These are phyloP conservation scores for Salvia rosmarinus DNA, from an alignment of 257 asterid genomes.

Conservation along the genomic window DNA sequence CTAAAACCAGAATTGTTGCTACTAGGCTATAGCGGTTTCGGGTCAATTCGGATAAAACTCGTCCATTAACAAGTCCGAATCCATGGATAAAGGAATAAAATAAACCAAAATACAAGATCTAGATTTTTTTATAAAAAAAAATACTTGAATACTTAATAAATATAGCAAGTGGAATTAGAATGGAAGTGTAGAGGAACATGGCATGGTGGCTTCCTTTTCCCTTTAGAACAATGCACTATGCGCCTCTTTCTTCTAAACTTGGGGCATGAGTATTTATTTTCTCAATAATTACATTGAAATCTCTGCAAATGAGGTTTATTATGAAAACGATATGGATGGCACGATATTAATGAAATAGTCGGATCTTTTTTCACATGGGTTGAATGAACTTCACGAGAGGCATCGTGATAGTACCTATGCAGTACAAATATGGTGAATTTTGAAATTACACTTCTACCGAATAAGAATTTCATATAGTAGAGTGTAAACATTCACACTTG, in stretches of 20 bases:
- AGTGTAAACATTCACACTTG: too few species aligned
- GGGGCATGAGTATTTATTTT: slow-evolving; percentile 8
- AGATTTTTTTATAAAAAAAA: too few species aligned
- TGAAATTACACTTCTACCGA: not conserved
- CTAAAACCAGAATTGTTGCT: too few species aligned
- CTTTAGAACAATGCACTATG: slow-evolving; percentile 15
- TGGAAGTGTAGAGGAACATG: slow-evolving; percentile 16
- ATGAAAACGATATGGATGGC: slow-evolving; percentile 13
- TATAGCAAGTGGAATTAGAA: not conserved
- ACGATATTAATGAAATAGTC: slow-evolving; percentile 21
- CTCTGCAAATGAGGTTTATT: slow-evolving; percentile 21
- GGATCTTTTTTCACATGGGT: slow-evolving; percentile 20
- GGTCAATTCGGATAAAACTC: too few species aligned
- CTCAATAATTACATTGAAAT: slow-evolving; percentile 25
- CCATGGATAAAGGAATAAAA: too few species aligned
- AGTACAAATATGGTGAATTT: not conserved
- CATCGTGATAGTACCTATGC: slow-evolving; percentile 1
- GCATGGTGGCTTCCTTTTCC: not conserved
- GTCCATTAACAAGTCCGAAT: too few species aligned
- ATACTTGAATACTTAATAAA: not conserved
- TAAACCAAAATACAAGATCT: too few species aligned
- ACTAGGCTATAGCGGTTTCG: too few species aligned
- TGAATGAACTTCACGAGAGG: slow-evolving; percentile 23
- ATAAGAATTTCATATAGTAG: too few species aligned
- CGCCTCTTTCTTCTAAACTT: slow-evolving; percentile 5